phyloP scores from a whole-genome alignment of 345 rosid genomes.

The Populus pruinosa region DNA sequence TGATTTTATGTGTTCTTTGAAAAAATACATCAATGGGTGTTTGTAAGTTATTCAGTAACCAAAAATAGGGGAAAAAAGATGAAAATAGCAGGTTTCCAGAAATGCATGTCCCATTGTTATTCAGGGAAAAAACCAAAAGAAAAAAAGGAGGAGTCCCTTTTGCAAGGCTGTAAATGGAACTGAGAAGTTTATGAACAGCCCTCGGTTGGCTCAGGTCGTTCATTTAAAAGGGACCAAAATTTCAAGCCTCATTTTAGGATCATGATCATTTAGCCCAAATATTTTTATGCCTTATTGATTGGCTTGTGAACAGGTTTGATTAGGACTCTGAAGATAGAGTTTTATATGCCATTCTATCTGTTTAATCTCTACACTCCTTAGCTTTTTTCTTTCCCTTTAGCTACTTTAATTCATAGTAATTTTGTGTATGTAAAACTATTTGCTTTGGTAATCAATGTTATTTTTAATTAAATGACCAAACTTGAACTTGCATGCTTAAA shows the following conservation, averaged over 20 bases:
- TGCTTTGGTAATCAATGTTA: not conserved
- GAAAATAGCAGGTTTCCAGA: not conserved
- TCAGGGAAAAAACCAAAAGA: too few species aligned
- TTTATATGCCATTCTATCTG: not conserved
- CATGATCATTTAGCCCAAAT: not conserved
- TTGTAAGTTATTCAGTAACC: too few species aligned
- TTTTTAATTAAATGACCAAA: not conserved
- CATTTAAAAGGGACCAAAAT: not conserved
- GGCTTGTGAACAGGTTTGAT: too few species aligned
- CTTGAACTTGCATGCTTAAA: not conserved
- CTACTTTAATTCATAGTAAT: not conserved
- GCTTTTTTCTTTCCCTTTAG: not conserved
- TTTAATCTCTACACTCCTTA: not conserved
- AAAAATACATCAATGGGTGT: too few species aligned
- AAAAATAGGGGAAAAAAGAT: not conserved
- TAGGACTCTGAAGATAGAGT: not conserved
- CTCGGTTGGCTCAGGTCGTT: not conserved
- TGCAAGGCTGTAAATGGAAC: not conserved
- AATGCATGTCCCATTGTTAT: too few species aligned
- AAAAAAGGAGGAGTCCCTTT: not conserved
- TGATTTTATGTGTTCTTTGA: not conserved
- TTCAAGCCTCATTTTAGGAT: not conserved
- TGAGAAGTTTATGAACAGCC: not conserved
- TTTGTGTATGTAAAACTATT: not conserved
- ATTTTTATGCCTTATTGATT: not conserved